phyloP scores from a whole-genome alignment of 805 yeast species.

The Ogataea philodendri region DNA sequence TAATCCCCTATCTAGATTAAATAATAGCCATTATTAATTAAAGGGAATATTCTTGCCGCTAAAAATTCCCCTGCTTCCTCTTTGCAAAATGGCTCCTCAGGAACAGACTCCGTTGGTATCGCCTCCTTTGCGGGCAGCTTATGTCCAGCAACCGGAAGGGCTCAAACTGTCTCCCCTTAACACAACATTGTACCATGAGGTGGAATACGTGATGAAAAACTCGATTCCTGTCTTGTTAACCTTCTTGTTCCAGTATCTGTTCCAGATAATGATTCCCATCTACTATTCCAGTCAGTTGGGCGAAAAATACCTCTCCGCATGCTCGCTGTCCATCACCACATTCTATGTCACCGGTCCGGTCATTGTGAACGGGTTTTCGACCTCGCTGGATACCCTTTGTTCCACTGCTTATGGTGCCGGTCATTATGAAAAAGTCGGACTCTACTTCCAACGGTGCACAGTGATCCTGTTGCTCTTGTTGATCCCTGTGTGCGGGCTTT shows the following conservation, averaged over 20 bases:
- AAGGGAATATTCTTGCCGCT: too few species aligned
- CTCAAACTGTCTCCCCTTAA: conserved; percentile 6
- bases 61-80: too few species aligned
- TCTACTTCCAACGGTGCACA: conserved; percentile 63
- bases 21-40: too few species aligned
- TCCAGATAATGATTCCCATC: conserved; percentile 70
- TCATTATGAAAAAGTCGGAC: conserved; percentile 60
- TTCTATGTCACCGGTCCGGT: conserved; percentile 74
- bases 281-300: conserved; percentile 71
- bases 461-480: conserved; percentile 46
- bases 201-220: conserved; percentile 33
- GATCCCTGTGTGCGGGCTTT: conserved; percentile 54
- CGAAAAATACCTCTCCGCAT: conserved; percentile 64
- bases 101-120: conserved; percentile 1
- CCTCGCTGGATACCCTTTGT: conserved; percentile 73
- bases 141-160: conserved; percentile 2
- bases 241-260: conserved; percentile 62
- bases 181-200: conserved; percentile 21
- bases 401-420: conserved; percentile 73
- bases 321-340: conserved; percentile 68
- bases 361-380: conserved; percentile 68
- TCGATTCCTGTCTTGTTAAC: conserved; percentile 63
- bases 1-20: too few species aligned
- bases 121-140: background rate
- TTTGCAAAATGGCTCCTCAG: background rate